Base-by-base conservation (phyloP, 1,284 basidiomycete species). In the Porodaedalea pini region DNA sequence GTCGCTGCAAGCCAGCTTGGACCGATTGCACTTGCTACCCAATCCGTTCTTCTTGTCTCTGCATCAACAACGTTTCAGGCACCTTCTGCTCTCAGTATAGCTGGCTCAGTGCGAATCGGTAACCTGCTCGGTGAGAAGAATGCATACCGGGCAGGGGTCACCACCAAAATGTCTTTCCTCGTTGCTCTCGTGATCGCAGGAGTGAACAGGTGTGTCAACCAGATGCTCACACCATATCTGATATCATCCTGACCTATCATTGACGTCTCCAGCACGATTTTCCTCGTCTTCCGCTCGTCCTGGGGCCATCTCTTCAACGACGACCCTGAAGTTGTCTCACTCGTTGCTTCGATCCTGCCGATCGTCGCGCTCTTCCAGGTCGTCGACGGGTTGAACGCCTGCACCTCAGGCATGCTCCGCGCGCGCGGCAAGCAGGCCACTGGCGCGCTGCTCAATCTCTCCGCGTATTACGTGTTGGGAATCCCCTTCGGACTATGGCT, bases 281-380 rank as follows among this genome's bases (percentile, higher is more conserved):
- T 91, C 69, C 65, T 93, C 62, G 68, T 79, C 11, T 92, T 92
- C 77, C 78, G 90, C 4, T 70, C 83, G 34, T 74, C 75, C 3
- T 94, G 91, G 89, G 92, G 80, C 2, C 85, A 86, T 66, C 70
- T 95, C 23, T 97, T 96, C 77, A 96, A 94, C 66, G 75, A 85
- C 55, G 93, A 96, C 71, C 78, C 82, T 6, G 56, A 49, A 25
- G 52, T 56, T 1, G 55, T 11, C 36, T 8, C 37, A 23, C 76
- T 89, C 21, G 88, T 91, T 34, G 81, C 82, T 55, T 72, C 77
- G 53, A 85, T 91, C 15, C 86, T 91, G 79, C 89, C 89, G 0
- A 76, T 89, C 15, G 86, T 91, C 0, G 88, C 89, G 2, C 86
- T 86, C 0, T 91, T 91, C 68, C 88, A 91, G 69, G 75, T 82